Conservation (phyloP, 495 filamentous ascomycete species). For the Lichenothelia convexa region DNA sequence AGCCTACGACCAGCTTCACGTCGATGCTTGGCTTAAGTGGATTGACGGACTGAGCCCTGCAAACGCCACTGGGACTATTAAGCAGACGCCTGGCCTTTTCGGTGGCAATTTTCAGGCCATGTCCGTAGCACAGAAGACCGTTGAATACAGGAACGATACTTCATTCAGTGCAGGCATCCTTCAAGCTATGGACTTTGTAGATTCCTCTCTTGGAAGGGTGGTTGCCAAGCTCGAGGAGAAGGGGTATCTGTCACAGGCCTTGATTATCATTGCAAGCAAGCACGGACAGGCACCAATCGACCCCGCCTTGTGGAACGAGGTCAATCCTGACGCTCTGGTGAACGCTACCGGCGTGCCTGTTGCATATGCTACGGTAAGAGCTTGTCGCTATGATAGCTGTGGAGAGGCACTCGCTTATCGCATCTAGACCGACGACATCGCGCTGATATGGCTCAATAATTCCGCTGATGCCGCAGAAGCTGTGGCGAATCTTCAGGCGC, state of each 20-base stretch:
- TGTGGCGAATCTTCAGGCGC: constrained; percentile 12
- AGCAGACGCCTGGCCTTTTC: constrained; percentile 17
- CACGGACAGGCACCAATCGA: constrained; percentile 23
- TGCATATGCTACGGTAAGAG: constrained; percentile 6
- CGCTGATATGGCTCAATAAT: constrained; percentile 20
- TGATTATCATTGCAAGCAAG: constrained; percentile 22
- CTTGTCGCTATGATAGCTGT: too few species aligned
- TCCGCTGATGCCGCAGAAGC: constrained; percentile 10
- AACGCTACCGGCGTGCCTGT: constrained; percentile 14
- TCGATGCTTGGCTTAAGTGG: constrained; percentile 21
- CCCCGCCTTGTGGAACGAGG: constrained; percentile 13
- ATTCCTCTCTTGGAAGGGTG: constrained; percentile 9
- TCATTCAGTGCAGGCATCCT: constrained; percentile 6
- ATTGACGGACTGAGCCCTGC: constrained; percentile 13
- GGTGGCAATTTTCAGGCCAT: constrained; percentile 24
- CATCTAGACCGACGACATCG: constrained; percentile 23
- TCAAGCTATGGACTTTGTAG: constrained; percentile 10
- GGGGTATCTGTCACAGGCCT: constrained; percentile 16
- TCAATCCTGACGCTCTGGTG: constrained; percentile 12
- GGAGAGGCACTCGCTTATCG: constrained; percentile 1
- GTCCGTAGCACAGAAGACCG: constrained; percentile 20
- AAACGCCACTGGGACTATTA: constrained; percentile 12
- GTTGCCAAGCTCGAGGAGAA: constrained; percentile 19
- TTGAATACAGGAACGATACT: constrained; percentile 15
- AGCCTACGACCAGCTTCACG: constrained; percentile 18